Conservation (phyloP, 2,329 filamentous ascomycete species). For the Sporothrix humicola region DNA sequence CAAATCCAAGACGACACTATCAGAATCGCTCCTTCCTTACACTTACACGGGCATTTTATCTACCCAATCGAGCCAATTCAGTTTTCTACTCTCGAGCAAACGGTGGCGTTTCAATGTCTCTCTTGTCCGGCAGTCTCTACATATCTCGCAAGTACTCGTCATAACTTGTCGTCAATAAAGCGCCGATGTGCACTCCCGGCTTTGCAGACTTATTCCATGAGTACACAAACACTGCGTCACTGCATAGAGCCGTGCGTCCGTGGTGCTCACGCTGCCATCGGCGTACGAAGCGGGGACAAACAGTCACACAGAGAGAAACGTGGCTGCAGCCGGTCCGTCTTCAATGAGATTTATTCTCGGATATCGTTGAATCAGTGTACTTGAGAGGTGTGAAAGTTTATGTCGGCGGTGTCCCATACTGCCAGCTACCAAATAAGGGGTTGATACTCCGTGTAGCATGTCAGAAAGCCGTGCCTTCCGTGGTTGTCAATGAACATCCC, state of each 20-base stretch:
- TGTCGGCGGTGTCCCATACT: too few species aligned
- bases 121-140: neutral
- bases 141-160: neutral
- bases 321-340: constrained; percentile 21
- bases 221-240: neutral
- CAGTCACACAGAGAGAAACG: constrained; percentile 22
- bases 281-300: neutral
- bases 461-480: neutral
- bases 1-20: neutral
- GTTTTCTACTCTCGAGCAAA: too few species aligned
- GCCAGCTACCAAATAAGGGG: too few species aligned
- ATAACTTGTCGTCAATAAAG: neutral
- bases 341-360: neutral
- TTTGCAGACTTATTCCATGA: neutral
- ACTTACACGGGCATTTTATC: too few species aligned
- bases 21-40: neutral
- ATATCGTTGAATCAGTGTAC: neutral
- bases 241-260: neutral
- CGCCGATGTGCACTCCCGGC: neutral
- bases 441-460: too few species aligned
- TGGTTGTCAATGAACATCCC: neutral
- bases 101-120: neutral
- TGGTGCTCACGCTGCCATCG: constrained; percentile 9
- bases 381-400: neutral
- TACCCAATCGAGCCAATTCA: too few species aligned